Conservation (phyloP, 2,329 filamentous ascomycete genomes). For the Colletotrichum phormii region DNA sequence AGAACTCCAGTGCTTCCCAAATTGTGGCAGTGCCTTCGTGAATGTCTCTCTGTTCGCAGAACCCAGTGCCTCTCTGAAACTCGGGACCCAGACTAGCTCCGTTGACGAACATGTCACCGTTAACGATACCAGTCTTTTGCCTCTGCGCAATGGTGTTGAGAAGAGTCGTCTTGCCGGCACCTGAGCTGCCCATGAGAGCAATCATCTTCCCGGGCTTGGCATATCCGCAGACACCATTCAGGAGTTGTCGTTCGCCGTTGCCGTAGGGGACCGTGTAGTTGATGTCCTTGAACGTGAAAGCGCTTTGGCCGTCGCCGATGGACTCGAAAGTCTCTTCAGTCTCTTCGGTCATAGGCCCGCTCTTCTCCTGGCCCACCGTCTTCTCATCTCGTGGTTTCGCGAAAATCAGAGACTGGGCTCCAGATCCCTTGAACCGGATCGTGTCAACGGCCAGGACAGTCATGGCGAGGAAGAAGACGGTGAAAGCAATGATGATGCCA, state of each 20-base stretch:
- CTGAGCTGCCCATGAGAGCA: conserved; percentile 83
- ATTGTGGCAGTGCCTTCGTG: conserved; percentile 75
- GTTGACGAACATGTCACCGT: conserved; percentile 72
- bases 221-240: conserved; percentile 72
- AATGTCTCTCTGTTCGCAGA: conserved; percentile 77
- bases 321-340: conserved; percentile 54
- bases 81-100: conserved; percentile 68
- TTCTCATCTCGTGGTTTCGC: conserved; percentile 2
- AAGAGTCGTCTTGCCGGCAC: conserved; percentile 86
- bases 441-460: conserved; percentile 78
- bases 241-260: conserved; percentile 21
- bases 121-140: conserved; percentile 72
- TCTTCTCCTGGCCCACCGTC: conserved; percentile 41
- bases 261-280: conserved; percentile 74
- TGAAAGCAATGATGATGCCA: conserved; percentile 81
- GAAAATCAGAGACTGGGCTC: conserved; percentile 34
- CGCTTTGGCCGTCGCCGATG: conserved; percentile 67
- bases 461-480: conserved; percentile 77
- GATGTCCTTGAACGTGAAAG: conserved; percentile 79
- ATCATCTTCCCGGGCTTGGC: conserved; percentile 85
- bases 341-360: conserved; percentile 43
- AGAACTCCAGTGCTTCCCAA: conserved; percentile 75
- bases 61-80: conserved; percentile 76
- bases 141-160: conserved; percentile 82
- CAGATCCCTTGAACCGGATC: conserved; percentile 64